Conservation (phyloP, 345 rosid species). For the Clausena lansium region DNA sequence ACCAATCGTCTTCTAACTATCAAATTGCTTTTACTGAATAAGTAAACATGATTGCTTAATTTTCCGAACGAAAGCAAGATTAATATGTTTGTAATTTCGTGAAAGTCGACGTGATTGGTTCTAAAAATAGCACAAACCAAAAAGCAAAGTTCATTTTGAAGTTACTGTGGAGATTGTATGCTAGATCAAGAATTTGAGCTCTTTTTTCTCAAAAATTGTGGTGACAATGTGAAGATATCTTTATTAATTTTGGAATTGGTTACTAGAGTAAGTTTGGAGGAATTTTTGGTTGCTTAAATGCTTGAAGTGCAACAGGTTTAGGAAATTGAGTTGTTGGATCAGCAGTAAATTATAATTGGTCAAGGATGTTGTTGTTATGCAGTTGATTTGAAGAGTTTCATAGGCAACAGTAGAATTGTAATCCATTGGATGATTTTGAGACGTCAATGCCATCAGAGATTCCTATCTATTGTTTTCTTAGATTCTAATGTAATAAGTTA, state of each 20-base stretch:
- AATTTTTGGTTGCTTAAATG: not conserved
- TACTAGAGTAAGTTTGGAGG: not conserved
- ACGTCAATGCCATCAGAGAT: not conserved
- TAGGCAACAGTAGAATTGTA: not conserved
- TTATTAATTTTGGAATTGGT: not conserved
- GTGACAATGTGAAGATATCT: not conserved
- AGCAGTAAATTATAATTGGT: not conserved
- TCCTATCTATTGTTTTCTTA: not conserved
- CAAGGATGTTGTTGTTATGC: not conserved
- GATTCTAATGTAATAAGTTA: not conserved
- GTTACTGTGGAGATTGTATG: not conserved
- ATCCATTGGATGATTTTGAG: not conserved
- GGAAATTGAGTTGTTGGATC: not conserved
- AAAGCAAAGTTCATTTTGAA: not conserved
- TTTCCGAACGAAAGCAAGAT: not conserved
- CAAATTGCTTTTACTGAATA: not conserved
- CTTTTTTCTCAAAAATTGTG: not conserved
- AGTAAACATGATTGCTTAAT: not conserved
- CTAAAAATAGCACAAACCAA: not conserved
- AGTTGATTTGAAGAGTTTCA: not conserved
- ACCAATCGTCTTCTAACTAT: slow-evolving; percentile 1
- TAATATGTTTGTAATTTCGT: not conserved
- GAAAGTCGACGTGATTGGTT: not conserved
- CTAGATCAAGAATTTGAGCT: not conserved
- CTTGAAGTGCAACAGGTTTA: not conserved